Evolutionary conservation across 2,329 filamentous ascomycete species (phyloP).

Genomic region (Lasiodiplodia sp.): DNA sequence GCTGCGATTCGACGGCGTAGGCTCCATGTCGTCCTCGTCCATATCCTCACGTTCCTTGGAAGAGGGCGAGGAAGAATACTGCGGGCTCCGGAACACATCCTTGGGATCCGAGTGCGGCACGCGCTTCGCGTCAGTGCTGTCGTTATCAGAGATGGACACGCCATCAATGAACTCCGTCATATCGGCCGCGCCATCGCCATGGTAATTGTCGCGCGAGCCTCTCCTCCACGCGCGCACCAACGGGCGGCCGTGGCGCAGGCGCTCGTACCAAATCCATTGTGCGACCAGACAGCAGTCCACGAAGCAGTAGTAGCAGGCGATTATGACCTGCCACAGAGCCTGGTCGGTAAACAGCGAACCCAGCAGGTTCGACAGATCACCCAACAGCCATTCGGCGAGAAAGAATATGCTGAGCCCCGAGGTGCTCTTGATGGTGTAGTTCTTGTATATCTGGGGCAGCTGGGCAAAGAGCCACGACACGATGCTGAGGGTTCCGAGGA

Average conservation of each 20-base stretch:
- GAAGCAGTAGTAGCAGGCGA: slow-evolving; percentile 70
- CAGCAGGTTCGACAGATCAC: slow-evolving; percentile 68
- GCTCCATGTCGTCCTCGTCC: neutral
- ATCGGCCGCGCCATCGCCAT: slow-evolving; percentile 35
- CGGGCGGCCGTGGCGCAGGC: slow-evolving; percentile 59
- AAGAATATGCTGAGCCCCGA: slow-evolving; percentile 71
- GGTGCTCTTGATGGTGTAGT: slow-evolving; percentile 68
- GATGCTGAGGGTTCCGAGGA: slow-evolving; percentile 68
- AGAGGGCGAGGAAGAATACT: slow-evolving; percentile 26
- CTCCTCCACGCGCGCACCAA: slow-evolving; percentile 34
- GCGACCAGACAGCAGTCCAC: slow-evolving; percentile 68
- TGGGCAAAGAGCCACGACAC: slow-evolving; percentile 74
- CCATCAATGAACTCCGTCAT: slow-evolving; percentile 43
- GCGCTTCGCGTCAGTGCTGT: slow-evolving; percentile 5
- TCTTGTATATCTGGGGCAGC: slow-evolving; percentile 74
- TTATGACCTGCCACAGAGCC: slow-evolving; percentile 70
- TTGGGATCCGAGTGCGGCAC: slow-evolving; percentile 40
- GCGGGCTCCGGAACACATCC: slow-evolving; percentile 46
- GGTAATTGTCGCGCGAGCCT: slow-evolving; percentile 32
- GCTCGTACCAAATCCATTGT: slow-evolving; percentile 72
- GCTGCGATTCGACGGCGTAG: slow-evolving; percentile 35
- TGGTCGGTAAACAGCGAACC: slow-evolving; percentile 70
- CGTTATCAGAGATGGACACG: slow-evolving; percentile 28
- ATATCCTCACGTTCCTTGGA: slow-evolving; percentile 20
- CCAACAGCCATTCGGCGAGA: slow-evolving; percentile 70